phyloP scores from a whole-genome alignment of 2,329 filamentous ascomycete genomes.

The Aspergillus neotritici region DNA sequence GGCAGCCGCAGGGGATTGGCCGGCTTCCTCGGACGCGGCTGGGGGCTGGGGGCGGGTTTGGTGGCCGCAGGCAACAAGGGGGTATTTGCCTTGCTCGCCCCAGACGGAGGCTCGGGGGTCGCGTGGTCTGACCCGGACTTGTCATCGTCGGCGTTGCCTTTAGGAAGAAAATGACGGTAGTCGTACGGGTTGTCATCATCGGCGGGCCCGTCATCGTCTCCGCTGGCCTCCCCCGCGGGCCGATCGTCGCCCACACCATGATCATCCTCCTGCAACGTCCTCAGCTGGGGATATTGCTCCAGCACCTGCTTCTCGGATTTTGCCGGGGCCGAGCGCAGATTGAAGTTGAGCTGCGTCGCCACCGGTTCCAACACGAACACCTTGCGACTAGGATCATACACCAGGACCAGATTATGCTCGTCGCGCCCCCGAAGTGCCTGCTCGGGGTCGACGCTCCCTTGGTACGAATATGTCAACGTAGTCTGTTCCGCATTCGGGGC shows the following conservation, averaged over 20 bases:
- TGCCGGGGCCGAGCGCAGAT: slow-evolving; percentile 64
- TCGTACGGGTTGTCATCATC: slow-evolving; percentile 46
- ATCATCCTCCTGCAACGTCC: slow-evolving; percentile 34
- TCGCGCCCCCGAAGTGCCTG: slow-evolving; percentile 23
- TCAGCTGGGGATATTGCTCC: slow-evolving; percentile 62
- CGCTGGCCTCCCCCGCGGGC: slow-evolving; percentile 24
- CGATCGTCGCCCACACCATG: slow-evolving; percentile 30
- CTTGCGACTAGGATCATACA: slow-evolving; percentile 69
- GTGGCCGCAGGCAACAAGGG: slow-evolving; percentile 27
- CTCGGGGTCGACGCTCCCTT: slow-evolving; percentile 37
- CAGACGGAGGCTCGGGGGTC: slow-evolving; percentile 32
- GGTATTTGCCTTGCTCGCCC: slow-evolving; percentile 29
- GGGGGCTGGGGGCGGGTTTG: slow-evolving; percentile 23
- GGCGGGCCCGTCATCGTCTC: slow-evolving; percentile 40
- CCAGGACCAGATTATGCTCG: slow-evolving; percentile 47
- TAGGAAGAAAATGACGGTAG: slow-evolving; percentile 45
- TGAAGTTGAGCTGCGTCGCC: slow-evolving; percentile 81
- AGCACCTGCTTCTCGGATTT: slow-evolving; percentile 61
- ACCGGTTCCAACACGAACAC: slow-evolving; percentile 77
- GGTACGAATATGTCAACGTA: slow-evolving; percentile 35
- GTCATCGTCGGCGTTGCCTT: slow-evolving; percentile 31
- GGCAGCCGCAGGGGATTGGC: slow-evolving; percentile 31
- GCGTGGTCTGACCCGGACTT: slow-evolving; percentile 31
- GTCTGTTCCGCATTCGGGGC: slow-evolving; percentile 35
- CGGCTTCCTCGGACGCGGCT: slow-evolving; percentile 25